Conservation (phyloP, 768 basidiomycete genomes). For the Mycena latifolia region DNA sequence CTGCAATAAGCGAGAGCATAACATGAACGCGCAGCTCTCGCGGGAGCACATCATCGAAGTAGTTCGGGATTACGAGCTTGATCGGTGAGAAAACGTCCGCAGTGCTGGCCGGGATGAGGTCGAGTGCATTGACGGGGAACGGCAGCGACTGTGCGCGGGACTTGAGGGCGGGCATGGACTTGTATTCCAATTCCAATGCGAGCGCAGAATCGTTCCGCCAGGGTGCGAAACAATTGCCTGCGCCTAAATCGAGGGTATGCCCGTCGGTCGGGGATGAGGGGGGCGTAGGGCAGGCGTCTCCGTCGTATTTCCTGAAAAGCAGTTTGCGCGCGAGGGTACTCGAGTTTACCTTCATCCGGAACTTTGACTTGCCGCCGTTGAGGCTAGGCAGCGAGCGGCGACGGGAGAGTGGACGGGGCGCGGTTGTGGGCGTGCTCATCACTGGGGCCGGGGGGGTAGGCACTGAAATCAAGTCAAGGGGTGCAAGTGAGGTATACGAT, state of each 20-base stretch:
- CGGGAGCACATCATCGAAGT: constrained; percentile 80
- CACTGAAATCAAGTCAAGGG: constrained; percentile 39
- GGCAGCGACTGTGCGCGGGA: constrained; percentile 76
- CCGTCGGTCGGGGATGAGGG: constrained; percentile 33
- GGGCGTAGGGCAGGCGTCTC: constrained; percentile 32
- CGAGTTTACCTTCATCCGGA: constrained; percentile 61
- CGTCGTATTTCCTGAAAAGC: constrained; percentile 56
- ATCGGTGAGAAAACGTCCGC: constrained; percentile 67
- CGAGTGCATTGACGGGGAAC: constrained; percentile 70
- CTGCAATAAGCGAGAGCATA: constrained; percentile 63
- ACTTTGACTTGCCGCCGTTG: constrained; percentile 57
- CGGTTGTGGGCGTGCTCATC: constrained; percentile 36
- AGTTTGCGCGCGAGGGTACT: constrained; percentile 70
- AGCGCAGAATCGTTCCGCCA: constrained; percentile 53
- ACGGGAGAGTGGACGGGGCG: constrained; percentile 50
- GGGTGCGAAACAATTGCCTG: constrained; percentile 53
- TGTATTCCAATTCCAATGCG: constrained; percentile 33
- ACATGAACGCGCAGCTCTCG: constrained; percentile 77
- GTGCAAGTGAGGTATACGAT: constrained; percentile 47
- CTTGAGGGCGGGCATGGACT: constrained; percentile 46
- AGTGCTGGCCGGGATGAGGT: constrained; percentile 64
- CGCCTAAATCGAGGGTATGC: constrained; percentile 39
- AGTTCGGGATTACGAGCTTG: constrained; percentile 60
- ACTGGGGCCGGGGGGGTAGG: constrained; percentile 37
- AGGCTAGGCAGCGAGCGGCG: constrained; percentile 70